Evolutionary conservation across 495 filamentous ascomycete species (phyloP), one percentile per base, ranked within the genome.

Genomic region (Tuber calosporum): DNA sequence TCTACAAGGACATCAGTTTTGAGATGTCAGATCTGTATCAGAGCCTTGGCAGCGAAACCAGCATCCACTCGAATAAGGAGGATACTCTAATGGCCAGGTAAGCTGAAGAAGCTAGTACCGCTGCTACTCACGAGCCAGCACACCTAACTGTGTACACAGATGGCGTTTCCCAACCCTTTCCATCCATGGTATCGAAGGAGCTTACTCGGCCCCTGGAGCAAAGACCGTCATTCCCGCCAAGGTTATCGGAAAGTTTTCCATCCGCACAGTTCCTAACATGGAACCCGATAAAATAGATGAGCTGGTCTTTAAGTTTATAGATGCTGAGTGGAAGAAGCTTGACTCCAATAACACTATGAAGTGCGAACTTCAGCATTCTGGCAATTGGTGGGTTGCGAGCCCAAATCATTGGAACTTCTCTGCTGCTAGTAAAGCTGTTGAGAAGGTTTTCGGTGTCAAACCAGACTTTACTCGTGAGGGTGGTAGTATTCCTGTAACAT

Each of bases 191-290:
- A 82, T 99, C 79, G 95, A 99, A 83, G 95, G 95, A 38, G 95
- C 93, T 75, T 99, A 96, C 86, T 97, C 93, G 30, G 91, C 90
- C 6, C 89, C 92, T 15, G 95, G 95, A 26, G 96, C 94, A 22
- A 99, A 99, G 87, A 99, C 95, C 0, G 95, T 99, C 80, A 99
- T 99, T 73, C 95, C 95, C 0, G 94, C 95, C 74, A 97, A 96
- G 85, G 96, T 98, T 53, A 90, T 90, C 74, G 95, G 96, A 81
- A 99, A 99, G 84, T 99, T 99, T 85, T 96, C 92, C 37, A 96
- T 99, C 83, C 89, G 95, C 69, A 97, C 94, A 66, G 95, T 99
- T 38, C 95, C 95, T 39, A 89, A 99, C 84, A 99, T 99, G 96
- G 90, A 97, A 76, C 92, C 91, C 79, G 88, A 92, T 38, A 87